Conservation (phyloP, 208 protist species). For the Vickermania ingenoplastis region DNA sequence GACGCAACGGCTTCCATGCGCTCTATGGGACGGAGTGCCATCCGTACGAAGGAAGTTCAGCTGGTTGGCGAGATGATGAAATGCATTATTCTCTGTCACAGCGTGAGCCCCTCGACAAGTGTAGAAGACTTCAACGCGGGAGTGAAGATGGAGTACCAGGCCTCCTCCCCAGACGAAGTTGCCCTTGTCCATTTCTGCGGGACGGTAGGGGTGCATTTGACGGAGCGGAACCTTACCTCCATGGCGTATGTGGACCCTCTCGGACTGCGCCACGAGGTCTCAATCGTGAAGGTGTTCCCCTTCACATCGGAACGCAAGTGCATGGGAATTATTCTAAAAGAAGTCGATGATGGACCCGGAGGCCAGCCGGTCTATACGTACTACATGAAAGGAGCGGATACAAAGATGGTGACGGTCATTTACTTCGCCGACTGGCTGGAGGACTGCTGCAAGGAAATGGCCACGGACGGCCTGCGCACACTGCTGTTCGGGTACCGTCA, state of each 20-base stretch:
- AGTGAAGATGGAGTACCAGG: constrained; percentile 65
- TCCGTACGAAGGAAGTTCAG: constrained; percentile 21
- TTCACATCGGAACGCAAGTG: constrained; percentile 97
- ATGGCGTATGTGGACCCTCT: constrained; percentile 45
- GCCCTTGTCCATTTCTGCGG: constrained; percentile 94
- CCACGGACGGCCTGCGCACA: constrained; percentile 93
- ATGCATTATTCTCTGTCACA: constrained; percentile 94
- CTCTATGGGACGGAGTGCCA: constrained; percentile 4
- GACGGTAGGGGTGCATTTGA: constrained; percentile 53
- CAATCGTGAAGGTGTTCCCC: constrained; percentile 96
- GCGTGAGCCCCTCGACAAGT: constrained; percentile 90
- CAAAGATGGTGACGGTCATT: constrained; percentile 89
- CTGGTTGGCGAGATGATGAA: constrained; percentile 67
- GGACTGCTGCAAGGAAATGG: constrained; percentile 95
- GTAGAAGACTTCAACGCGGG: constrained; percentile 17
- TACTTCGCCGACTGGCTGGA: constrained; percentile 90
- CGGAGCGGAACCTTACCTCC: constrained; percentile 25
- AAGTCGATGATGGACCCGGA: constrained; percentile 5
- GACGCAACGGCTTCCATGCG: background rate
- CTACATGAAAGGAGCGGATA: constrained; percentile 96
- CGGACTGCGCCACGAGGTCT: constrained; percentile 39
- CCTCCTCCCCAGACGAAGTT: constrained; percentile 92
- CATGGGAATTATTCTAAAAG: constrained; percentile 97
- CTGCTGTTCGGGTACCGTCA: constrained; percentile 86
- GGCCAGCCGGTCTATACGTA: constrained; percentile 67